Evolutionary conservation across 495 filamentous ascomycete species (phyloP).

Genomic region (Penicillium cinerascens): DNA sequence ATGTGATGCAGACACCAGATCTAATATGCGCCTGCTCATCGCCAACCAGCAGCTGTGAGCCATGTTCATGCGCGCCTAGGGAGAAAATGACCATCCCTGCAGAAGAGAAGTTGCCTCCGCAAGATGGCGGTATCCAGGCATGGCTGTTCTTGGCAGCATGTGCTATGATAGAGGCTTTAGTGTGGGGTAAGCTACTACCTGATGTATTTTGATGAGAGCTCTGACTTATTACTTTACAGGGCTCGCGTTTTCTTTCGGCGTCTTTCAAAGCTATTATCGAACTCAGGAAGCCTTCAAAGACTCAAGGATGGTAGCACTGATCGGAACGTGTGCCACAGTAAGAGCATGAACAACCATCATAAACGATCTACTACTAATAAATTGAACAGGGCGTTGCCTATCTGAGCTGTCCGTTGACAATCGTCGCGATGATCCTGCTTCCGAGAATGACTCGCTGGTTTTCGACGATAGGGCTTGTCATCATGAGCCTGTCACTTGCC

Average conservation of each 20-base stretch:
- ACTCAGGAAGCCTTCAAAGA: constrained; percentile 19
- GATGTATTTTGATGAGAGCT: background rate
- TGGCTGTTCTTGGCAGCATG: constrained; percentile 21
- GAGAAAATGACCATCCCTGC: background rate
- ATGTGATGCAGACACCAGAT: background rate
- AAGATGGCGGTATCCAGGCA: constrained; percentile 19
- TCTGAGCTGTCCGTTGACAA: constrained; percentile 18
- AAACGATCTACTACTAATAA: background rate
- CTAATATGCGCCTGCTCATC: background rate
- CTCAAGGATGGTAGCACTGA: constrained; percentile 39
- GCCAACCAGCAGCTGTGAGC: background rate
- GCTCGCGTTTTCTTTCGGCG: constrained; percentile 24
- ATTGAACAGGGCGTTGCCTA: constrained; percentile 20
- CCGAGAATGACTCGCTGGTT: constrained; percentile 19
- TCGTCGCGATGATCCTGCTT: constrained; percentile 20
- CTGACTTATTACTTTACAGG: constrained; percentile 1
- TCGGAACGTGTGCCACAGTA: constrained; percentile 49
- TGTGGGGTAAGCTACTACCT: constrained; percentile 11
- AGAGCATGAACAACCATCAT: background rate
- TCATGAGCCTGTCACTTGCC: constrained; percentile 40
- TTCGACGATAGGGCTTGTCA: constrained; percentile 17
- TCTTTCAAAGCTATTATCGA: constrained; percentile 32
- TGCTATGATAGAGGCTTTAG: constrained; percentile 19
- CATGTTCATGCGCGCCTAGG: background rate
- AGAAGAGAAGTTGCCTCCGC: constrained; percentile 2